Evolutionary conservation across 1,284 basidiomycete genomes (phyloP).

Genomic region (Grifola frondosa): DNA sequence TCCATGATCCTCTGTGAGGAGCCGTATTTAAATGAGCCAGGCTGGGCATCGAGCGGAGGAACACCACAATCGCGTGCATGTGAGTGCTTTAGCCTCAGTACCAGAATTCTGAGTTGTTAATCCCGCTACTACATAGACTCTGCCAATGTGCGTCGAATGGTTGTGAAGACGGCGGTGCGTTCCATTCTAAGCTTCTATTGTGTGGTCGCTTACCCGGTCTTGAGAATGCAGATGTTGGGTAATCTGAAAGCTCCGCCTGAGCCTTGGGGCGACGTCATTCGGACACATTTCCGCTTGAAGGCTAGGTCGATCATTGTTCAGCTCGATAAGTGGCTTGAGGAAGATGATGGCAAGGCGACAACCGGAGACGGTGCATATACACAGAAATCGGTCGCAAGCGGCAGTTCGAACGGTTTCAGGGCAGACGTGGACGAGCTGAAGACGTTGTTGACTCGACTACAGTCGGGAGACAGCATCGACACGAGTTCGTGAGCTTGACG

Average conservation of each 20-base stretch:
- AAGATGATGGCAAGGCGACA: slow-evolving; percentile 67
- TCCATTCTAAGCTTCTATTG: neutral
- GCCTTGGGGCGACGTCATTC: slow-evolving; percentile 80
- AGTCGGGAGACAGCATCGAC: slow-evolving; percentile 21
- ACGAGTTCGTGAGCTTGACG: neutral
- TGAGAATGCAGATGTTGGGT: slow-evolving; percentile 68
- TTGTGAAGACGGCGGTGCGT: slow-evolving; percentile 78
- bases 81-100: slow-evolving; percentile 36
- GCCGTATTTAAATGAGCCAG: slow-evolving; percentile 88
- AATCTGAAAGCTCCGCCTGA: slow-evolving; percentile 81
- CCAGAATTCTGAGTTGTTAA: too few relatives aligned
- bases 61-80: slow-evolving; percentile 73
- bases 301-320: slow-evolving; percentile 66
- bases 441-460: slow-evolving; percentile 48
- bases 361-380: slow-evolving; percentile 46
- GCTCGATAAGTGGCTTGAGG: slow-evolving; percentile 74
- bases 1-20: slow-evolving; percentile 91
- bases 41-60: slow-evolving; percentile 72
- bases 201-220: slow-evolving; percentile 4
- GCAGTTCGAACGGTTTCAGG: slow-evolving; percentile 56
- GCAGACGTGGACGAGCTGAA: slow-evolving; percentile 73
- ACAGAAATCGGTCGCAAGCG: slow-evolving; percentile 35
- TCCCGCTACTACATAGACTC: slow-evolving; percentile 52
- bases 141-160: slow-evolving; percentile 87
- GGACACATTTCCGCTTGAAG: slow-evolving; percentile 89